These are phyloP conservation scores for Syzygium oleosum DNA, from an alignment of 345 rosid species.

Conservation along the genomic window DNA sequence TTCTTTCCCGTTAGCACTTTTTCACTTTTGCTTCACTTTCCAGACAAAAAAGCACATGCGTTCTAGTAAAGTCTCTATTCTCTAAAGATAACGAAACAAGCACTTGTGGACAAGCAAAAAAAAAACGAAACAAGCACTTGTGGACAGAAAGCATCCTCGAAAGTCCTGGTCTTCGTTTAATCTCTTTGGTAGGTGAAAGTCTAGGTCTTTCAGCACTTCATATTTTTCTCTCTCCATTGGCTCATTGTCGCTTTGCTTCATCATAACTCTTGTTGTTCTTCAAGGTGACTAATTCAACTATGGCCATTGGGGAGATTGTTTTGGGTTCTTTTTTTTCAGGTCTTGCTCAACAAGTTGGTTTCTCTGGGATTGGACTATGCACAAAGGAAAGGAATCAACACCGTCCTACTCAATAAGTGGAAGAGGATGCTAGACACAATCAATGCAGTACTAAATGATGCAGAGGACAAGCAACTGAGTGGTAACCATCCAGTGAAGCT, in stretches of 20 bases:
- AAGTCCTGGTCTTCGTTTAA: too few species aligned
- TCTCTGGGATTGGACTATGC: fast-evolving
- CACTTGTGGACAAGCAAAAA: too few species aligned
- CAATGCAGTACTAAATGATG: not conserved
- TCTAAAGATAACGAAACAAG: too few species aligned
- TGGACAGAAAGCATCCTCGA: too few species aligned
- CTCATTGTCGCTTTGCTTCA: too few species aligned
- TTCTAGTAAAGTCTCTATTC: too few species aligned
- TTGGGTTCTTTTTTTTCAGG: not conserved
- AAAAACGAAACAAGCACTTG: too few species aligned
- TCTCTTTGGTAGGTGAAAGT: too few species aligned
- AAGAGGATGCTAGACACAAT: not conserved
- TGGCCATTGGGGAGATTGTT: not conserved
- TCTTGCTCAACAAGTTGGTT: not conserved
- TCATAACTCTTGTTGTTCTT: too few species aligned
- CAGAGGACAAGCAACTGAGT: not conserved
- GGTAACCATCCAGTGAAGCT: not conserved
- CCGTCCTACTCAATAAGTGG: not conserved
- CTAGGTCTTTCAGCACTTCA: too few species aligned
- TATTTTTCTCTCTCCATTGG: too few species aligned
- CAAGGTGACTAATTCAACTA: not conserved
- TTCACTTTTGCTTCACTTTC: not conserved
- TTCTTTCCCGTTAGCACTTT: not conserved
- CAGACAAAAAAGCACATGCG: too few species aligned
- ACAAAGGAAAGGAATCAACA: not conserved